Percentiles rank a stretch among this genome's conserved stretches.
Evolutionary conservation across 2,329 filamentous ascomycete genomes (phyloP).

Genomic region (Colletotrichum gloeosporioides): DNA sequence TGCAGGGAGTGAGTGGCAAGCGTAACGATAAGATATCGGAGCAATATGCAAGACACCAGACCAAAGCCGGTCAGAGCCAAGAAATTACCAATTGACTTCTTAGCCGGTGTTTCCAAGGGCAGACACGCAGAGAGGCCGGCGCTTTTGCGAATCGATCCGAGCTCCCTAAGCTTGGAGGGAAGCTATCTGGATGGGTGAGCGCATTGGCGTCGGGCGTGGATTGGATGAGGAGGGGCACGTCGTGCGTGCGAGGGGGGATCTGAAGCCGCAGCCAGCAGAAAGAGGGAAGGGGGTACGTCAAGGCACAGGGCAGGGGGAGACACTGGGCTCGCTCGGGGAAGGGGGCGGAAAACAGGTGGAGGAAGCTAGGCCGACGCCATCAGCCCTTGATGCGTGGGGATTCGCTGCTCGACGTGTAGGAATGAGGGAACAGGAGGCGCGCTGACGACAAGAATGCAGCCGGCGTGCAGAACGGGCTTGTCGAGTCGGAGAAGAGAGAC

Average conservation of each 20-base stretch:
- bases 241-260: neutral
- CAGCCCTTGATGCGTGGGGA: constrained; percentile 14
- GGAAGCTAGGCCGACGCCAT: constrained; percentile 15
- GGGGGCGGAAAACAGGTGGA: constrained; percentile 14
- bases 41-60: neutral
- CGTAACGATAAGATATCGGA: constrained; percentile 23
- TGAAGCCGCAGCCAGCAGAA: neutral
- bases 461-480: neutral
- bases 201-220: constrained; percentile 6
- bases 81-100: constrained; percentile 6
- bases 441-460: constrained; percentile 20
- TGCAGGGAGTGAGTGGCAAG: constrained; percentile 18
- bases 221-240: constrained; percentile 11
- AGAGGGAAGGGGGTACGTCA: constrained; percentile 15
- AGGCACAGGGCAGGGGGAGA: constrained; percentile 2
- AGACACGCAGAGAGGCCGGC: neutral
- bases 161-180: constrained; percentile 1
- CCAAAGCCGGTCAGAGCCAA: neutral
- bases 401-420: constrained; percentile 11
- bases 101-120: constrained; percentile 15
- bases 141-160: neutral
- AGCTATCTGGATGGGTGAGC: constrained; percentile 10
- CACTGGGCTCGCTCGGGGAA: neutral
- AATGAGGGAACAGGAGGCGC: constrained; percentile 17
- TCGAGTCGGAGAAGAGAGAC: constrained; percentile 1